Conservation (phyloP, 2,329 filamentous ascomycete genomes). For the Thielaviopsis ethacetica region DNA sequence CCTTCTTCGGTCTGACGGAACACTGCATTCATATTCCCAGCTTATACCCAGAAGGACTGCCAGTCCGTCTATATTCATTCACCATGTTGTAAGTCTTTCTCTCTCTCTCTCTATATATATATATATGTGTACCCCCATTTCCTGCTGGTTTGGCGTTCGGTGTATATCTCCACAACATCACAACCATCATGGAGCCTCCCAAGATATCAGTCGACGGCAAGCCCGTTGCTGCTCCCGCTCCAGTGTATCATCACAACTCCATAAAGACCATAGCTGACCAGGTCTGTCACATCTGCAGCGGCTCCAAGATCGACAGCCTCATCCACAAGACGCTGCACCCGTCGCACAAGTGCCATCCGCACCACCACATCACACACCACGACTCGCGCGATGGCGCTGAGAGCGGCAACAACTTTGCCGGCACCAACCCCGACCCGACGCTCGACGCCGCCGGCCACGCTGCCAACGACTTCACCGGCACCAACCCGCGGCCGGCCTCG, state of each 20-base stretch:
- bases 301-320: conserved; percentile 1
- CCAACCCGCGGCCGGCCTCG: neutral
- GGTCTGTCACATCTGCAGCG: neutral
- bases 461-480: conserved; percentile 9
- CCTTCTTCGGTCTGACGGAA: neutral
- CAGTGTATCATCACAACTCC: neutral
- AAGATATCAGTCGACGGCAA: neutral
- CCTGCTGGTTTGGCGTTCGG: too few species aligned
- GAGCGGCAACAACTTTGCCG: conserved; percentile 13
- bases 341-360: neutral
- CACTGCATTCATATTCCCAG: neutral
- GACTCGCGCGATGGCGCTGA: conserved; percentile 4
- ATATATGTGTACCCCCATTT: too few species aligned
- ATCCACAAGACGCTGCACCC: conserved; percentile 5
- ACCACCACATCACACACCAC: neutral
- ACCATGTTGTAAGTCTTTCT: conserved; percentile 8
- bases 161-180: too few species aligned
- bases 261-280: neutral
- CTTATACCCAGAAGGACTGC: neutral
- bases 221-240: neutral
- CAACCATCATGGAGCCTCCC: neutral
- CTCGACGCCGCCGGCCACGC: neutral
- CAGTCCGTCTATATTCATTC: neutral
- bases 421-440: conserved; percentile 7
- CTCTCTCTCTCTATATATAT: neutral